Base-by-base conservation (phyloP, 768 basidiomycete genomes). In the Leccinum fibrillosum region DNA sequence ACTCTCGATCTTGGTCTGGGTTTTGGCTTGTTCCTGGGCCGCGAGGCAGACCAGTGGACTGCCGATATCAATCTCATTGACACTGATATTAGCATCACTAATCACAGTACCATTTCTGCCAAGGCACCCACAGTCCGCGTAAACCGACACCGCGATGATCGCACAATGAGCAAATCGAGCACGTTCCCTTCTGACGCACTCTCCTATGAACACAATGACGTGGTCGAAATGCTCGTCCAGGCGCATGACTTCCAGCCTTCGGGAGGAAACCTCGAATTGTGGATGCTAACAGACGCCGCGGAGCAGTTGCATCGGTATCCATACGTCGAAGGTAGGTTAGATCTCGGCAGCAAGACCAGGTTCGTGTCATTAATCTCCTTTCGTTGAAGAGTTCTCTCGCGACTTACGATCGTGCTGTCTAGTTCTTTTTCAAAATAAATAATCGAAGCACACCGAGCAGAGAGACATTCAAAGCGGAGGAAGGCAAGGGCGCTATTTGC, bases 281-380 rank as follows among this genome's bases (percentile, higher is more conserved):
- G 82, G 76, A 67, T 54, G 35, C 56, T 85, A 21, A 81, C 78
- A 8, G 80, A 79, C 57, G 71, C 81, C 26, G 57, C 72, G 21
- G 77, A 78, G 30, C 75, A 75, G 52, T 65, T 71, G 37, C 58
- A 25, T 34, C 57, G 57, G 5, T 69, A 66, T 52, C 67, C 54
- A 32, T 32, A 11, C 11, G 70, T 65, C 50, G 56, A 64, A 42
- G 53, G 70, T 32, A 59, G 30, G 55, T 30, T 73, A 15, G 48
- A 56, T 2, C 45, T 69, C 12, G 57, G 28, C 28, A 30, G 28
- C 28, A 30, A 30, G 30, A 11, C 30, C 11, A 32, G 30, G 30
- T 32, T 11, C 11, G 30, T 32, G 30, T 32, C 30, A 32, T 32
- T 32, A 32, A 11, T 32, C 30, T 32, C 30, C 25, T 32, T 32